Evolutionary conservation across 768 basidiomycete genomes (phyloP).

Genomic region (Naematelia aurantialba): DNA sequence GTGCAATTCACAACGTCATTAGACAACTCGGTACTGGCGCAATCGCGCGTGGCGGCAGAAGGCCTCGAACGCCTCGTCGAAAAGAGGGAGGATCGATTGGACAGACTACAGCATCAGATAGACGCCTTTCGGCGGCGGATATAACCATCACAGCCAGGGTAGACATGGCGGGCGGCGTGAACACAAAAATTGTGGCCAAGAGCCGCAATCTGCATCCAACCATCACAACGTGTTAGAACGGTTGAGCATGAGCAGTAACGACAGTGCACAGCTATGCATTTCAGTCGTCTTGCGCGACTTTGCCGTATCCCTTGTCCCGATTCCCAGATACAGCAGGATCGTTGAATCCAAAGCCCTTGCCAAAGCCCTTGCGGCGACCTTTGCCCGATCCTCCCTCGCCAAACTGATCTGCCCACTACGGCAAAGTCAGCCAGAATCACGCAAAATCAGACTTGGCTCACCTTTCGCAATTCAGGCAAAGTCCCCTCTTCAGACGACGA

Average conservation of each 20-base stretch:
- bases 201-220: background rate
- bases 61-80: background rate
- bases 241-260: background rate
- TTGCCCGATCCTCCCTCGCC: conserved; percentile 76
- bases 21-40: conserved; percentile 20
- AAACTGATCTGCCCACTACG: conserved; percentile 90
- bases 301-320: conserved; percentile 31
- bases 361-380: conserved; percentile 73
- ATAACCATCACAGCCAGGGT: background rate
- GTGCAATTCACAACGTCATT: conserved; percentile 18
- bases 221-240: background rate
- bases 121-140: conserved; percentile 7
- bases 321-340: conserved; percentile 21
- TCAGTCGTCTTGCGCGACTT: conserved; percentile 30
- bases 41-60: background rate
- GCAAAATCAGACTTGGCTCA: conserved; percentile 39
- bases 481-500: conserved; percentile 67
- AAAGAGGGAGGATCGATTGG: background rate
- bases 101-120: conserved; percentile 1
- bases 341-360: conserved; percentile 77
- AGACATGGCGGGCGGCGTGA: conserved; percentile 4
- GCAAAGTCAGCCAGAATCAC: conserved; percentile 13
- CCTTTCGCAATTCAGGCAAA: conserved; percentile 45
- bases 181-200: conserved; percentile 25
- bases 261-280: background rate